phyloP scores from a whole-genome alignment of 768 basidiomycete genomes.

The Roridomyces roridus region DNA sequence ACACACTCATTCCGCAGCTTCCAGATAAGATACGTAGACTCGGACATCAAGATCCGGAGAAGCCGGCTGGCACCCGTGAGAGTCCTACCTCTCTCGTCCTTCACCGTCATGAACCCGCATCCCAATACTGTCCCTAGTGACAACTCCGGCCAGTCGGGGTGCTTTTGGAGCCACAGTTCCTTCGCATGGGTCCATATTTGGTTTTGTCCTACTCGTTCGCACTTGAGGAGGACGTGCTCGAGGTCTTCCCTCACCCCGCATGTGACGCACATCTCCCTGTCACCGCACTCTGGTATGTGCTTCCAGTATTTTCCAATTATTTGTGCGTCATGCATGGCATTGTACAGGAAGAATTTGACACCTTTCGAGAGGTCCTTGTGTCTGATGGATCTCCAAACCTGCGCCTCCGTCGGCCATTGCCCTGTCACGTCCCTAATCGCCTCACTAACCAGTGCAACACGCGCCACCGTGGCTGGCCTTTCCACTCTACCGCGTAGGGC shows the following conservation, averaged over 20 bases:
- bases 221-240: neutral
- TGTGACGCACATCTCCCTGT: neutral
- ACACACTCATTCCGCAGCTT: conserved; percentile 29
- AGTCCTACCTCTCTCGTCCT: neutral
- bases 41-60: conserved; percentile 28
- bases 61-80: conserved; percentile 20
- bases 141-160: neutral
- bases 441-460: too few relatives aligned
- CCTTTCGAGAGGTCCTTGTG: neutral
- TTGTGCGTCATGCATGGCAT: neutral
- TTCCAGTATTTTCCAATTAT: conserved; percentile 3
- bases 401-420: too few relatives aligned
- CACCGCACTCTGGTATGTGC: conserved; percentile 2
- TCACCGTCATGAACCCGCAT: neutral
- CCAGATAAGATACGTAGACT: conserved; percentile 37
- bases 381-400: neutral
- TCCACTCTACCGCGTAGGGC: too few relatives aligned
- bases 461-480: too few relatives aligned
- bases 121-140: conserved; percentile 25
- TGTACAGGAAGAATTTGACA: conserved; percentile 4
- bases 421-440: too few relatives aligned
- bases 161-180: neutral
- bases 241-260: neutral
- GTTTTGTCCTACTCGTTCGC: conserved; percentile 10
- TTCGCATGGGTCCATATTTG: neutral